A percentile compares a stretch with the other conserved stretches of the same genome.
These are phyloP conservation scores for Fraxinus sp. DNA, from an alignment of 305 asterid species.

Conservation along the genomic window DNA sequence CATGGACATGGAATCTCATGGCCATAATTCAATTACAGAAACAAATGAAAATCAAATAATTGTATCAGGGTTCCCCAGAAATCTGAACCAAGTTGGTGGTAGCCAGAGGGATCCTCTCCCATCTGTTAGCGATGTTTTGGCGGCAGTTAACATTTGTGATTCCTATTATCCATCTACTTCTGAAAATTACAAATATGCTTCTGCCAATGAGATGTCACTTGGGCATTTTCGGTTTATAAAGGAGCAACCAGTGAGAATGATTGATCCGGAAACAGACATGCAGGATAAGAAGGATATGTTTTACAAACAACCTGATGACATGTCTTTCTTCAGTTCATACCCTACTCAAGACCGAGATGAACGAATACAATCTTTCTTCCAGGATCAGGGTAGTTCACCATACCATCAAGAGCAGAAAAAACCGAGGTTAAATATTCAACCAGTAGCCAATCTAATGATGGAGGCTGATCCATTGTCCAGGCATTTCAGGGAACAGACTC, in stretches of 20 bases:
- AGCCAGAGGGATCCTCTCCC: conserved; percentile 38
- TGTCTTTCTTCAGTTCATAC: conserved; percentile 44
- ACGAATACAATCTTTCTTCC: conserved; percentile 54
- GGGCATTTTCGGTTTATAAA: conserved; percentile 52
- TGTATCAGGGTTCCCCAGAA: conserved; percentile 44
- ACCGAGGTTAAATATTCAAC: conserved; percentile 48
- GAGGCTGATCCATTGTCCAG: conserved; percentile 54
- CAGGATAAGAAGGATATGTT: conserved; percentile 41
- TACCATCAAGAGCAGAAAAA: conserved; percentile 59
- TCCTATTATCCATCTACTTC: conserved; percentile 50
- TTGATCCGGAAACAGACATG: conserved; percentile 38
- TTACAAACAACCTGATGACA: conserved; percentile 41
- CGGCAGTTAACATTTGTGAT: conserved; percentile 49
- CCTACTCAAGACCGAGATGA: conserved; percentile 55
- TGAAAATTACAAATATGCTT: conserved; percentile 46
- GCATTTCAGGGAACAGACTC: conserved; percentile 51
- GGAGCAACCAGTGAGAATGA: conserved; percentile 46
- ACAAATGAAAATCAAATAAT: conserved; percentile 37
- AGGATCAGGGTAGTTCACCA: conserved; percentile 46
- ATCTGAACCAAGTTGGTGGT: conserved; percentile 42
- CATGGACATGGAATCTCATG: conserved; percentile 43
- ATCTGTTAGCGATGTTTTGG: conserved; percentile 58
- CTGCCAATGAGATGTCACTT: conserved; percentile 53
- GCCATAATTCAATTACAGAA: conserved; percentile 35
- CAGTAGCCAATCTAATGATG: conserved; percentile 45